phyloP scores from a whole-genome alignment of 345 rosid species.

The Euphorbia tirucalli region DNA sequence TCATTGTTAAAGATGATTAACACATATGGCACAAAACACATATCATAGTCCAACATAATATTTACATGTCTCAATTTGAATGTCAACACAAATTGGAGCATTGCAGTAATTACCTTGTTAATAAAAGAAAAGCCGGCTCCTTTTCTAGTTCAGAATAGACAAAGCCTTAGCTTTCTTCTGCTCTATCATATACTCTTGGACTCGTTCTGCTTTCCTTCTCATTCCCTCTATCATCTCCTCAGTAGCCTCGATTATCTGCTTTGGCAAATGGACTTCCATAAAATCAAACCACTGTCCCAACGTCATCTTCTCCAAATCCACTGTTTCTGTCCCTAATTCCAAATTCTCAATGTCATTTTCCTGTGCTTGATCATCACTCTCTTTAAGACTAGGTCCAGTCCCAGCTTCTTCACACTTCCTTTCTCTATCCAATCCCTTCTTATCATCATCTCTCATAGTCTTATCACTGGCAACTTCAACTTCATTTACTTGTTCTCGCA shows the following conservation, averaged over 20 bases:
- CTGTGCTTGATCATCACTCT: conserved; percentile 2
- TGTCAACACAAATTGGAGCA: neutral
- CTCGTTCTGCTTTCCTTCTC: conserved; percentile 44
- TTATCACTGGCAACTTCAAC: neutral
- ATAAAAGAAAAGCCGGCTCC: neutral
- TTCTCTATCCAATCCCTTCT: conserved; percentile 14
- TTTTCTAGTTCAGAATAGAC: conserved; percentile 10
- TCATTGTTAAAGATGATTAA: neutral
- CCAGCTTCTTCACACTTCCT: neutral
- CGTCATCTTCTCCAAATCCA: conserved; percentile 50
- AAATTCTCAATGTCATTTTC: neutral
- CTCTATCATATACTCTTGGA: conserved; percentile 44
- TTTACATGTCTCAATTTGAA: neutral
- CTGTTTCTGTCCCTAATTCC: conserved; percentile 14
- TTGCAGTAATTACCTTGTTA: neutral
- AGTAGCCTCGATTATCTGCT: conserved; percentile 50
- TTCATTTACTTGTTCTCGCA: neutral
- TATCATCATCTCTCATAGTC: conserved; percentile 1
- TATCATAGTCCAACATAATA: neutral
- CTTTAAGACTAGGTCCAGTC: neutral
- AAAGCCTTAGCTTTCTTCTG: conserved; percentile 38
- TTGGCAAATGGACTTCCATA: conserved; percentile 46
- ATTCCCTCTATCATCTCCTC: conserved; percentile 62
- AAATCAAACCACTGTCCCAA: conserved; percentile 63
- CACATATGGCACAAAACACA: neutral